Conservation (phyloP, 1,139 yeast genomes). For the Trichomonascaceae sp. region DNA sequence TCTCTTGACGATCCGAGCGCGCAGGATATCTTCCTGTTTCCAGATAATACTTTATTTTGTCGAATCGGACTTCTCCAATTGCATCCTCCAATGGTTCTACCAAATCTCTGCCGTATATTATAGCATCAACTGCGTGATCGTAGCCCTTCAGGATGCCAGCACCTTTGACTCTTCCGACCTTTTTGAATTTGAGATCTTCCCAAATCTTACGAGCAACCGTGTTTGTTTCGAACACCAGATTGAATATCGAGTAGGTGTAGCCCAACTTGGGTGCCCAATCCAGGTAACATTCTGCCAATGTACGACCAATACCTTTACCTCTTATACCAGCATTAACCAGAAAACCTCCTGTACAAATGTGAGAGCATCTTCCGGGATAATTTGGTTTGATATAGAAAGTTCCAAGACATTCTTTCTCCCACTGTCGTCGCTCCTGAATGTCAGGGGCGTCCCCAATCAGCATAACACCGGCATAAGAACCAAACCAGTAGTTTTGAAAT, state of each 20-base stretch:
- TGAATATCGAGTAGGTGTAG: constrained; percentile 76
- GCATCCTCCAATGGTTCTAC: constrained; percentile 46
- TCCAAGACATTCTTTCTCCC: constrained; percentile 91
- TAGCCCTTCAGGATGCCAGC: constrained; percentile 86
- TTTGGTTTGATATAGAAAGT: constrained; percentile 78
- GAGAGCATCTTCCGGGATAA: constrained; percentile 88
- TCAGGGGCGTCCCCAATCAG: constrained; percentile 48
- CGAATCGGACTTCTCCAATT: constrained; percentile 60
- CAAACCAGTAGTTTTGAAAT: constrained; percentile 82
- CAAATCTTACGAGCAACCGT: constrained; percentile 73
- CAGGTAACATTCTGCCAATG: constrained; percentile 72
- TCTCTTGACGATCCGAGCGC: constrained; percentile 73
- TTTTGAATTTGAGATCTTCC: constrained; percentile 70
- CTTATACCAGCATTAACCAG: constrained; percentile 88
- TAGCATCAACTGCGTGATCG: constrained; percentile 75
- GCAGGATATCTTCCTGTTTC: constrained; percentile 86
- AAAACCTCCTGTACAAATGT: constrained; percentile 86
- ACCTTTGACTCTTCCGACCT: constrained; percentile 71
- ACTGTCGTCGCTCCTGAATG: constrained; percentile 45
- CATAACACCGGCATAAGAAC: constrained; percentile 76
- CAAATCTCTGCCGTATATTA: constrained; percentile 58
- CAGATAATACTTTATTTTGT: constrained; percentile 68
- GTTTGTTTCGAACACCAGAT: constrained; percentile 83
- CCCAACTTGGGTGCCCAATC: constrained; percentile 92
- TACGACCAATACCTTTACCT: constrained; percentile 87